Evolutionary conservation across 257 asterid genomes (phyloP).

Genomic region (Ligustrum vulgare): DNA sequence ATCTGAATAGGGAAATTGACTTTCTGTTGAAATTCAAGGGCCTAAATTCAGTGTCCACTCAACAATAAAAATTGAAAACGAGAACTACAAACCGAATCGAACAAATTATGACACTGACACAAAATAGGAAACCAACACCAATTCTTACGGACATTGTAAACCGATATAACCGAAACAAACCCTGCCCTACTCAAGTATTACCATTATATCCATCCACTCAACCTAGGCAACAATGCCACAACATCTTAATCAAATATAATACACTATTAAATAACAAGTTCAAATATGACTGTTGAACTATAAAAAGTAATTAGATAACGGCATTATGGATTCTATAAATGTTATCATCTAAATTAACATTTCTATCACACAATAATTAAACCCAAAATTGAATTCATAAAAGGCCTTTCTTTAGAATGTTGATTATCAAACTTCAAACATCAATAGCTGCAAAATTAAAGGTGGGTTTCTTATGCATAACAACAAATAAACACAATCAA

Average conservation of each 20-base stretch:
- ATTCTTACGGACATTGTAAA: too few species aligned
- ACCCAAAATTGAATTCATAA: conserved; percentile 27
- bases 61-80: too few species aligned
- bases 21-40: too few species aligned
- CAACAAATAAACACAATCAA: not conserved
- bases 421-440: conserved; percentile 23
- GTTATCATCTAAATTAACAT: conserved; percentile 46
- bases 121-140: too few species aligned
- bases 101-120: too few species aligned
- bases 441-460: conserved; percentile 33
- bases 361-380: conserved; percentile 11
- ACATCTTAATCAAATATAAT: not conserved
- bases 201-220: not conserved
- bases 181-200: not conserved
- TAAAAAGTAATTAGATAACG: not conserved
- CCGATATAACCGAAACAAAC: too few species aligned
- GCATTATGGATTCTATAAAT: conserved; percentile 53
- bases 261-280: not conserved
- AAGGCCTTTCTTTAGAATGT: conserved; percentile 9
- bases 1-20: too few species aligned
- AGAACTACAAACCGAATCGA: too few species aligned
- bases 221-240: not conserved
- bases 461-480: conserved; percentile 3
- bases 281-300: not conserved
- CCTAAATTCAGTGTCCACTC: too few species aligned